Conservation (phyloP, 768 basidiomycete genomes). For the Termitomyces sp. region DNA sequence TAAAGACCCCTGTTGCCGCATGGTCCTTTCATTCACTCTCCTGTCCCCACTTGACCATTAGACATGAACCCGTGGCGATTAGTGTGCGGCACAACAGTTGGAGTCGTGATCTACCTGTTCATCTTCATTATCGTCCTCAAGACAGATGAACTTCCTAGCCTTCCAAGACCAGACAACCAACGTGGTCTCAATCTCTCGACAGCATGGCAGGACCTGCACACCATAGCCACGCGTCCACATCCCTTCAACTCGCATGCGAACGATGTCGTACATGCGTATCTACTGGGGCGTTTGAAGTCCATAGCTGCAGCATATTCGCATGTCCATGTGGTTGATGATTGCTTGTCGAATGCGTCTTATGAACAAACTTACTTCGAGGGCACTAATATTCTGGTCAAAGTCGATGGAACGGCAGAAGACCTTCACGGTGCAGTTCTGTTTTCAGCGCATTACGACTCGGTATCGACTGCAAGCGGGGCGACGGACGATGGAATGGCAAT, state of each 20-base stretch:
- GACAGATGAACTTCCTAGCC: constrained; percentile 10
- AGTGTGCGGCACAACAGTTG: constrained; percentile 2
- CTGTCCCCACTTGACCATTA: neutral
- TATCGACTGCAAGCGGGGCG: constrained; percentile 67
- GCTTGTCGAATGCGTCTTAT: constrained; percentile 16
- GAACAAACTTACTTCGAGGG: constrained; percentile 57
- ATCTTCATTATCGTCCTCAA: constrained; percentile 9
- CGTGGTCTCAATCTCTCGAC: constrained; percentile 10
- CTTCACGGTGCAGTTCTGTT: constrained; percentile 51
- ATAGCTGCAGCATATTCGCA: constrained; percentile 38
- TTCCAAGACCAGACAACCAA: neutral
- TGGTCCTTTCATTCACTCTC: neutral
- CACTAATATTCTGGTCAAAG: constrained; percentile 60
- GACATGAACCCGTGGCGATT: constrained; percentile 5
- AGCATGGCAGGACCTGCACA: constrained; percentile 14
- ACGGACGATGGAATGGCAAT: constrained; percentile 50
- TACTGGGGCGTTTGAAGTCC: constrained; percentile 46
- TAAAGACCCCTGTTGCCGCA: neutral
- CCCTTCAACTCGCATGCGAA: constrained; percentile 78
- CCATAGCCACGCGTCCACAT: constrained; percentile 62
- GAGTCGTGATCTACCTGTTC: constrained; percentile 7
- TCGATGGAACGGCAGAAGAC: constrained; percentile 43
- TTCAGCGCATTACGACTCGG: constrained; percentile 81
- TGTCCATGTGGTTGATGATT: constrained; percentile 48
- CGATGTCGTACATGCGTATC: constrained; percentile 54